A percentile compares a stretch with the other conserved stretches of the same genome.
Evolutionary conservation across 2,329 filamentous ascomycete genomes (phyloP).

Genomic region (Rasamsonia emersonii): DNA sequence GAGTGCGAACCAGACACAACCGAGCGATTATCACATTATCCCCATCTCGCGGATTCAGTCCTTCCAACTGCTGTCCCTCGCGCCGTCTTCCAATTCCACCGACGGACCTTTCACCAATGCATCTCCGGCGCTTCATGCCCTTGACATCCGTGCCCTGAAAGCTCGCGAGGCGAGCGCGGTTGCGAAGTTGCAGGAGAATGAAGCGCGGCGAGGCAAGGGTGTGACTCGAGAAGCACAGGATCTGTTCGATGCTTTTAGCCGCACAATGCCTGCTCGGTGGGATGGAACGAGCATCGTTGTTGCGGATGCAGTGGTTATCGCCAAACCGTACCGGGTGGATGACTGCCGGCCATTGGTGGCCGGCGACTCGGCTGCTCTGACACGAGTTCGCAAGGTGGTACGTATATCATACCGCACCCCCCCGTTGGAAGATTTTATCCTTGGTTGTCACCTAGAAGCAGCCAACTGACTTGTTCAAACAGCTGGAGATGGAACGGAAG

Average conservation of each 20-base stretch:
- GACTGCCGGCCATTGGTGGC: conserved; percentile 40
- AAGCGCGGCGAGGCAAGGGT: conserved; percentile 51
- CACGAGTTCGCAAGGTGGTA: conserved; percentile 41
- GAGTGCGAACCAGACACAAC: conserved; percentile 28
- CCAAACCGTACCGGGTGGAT: conserved; percentile 49
- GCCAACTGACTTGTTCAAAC: conserved; percentile 4
- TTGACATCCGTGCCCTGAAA: conserved; percentile 48
- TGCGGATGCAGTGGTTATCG: conserved; percentile 51
- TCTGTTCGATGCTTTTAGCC: conserved; percentile 53
- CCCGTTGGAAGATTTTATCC: background rate
- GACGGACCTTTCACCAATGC: conserved; percentile 41
- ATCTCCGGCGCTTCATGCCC: conserved; percentile 31
- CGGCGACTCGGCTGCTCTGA: conserved; percentile 33
- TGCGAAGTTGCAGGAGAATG: conserved; percentile 47
- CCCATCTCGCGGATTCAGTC: conserved; percentile 51
- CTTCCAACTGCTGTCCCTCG: conserved; percentile 46
- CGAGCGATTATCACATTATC: conserved; percentile 53
- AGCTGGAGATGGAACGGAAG: conserved; percentile 42
- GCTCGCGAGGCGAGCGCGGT: conserved; percentile 49
- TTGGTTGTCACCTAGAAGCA: background rate
- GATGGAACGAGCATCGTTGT: conserved; percentile 51
- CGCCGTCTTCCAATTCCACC: conserved; percentile 18
- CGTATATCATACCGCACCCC: conserved; percentile 16
- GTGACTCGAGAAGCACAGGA: conserved; percentile 55
- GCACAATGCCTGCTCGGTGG: conserved; percentile 55